Base-by-base conservation (phyloP, 805 yeast species). In the Zygosaccharomyces siamensis region DNA sequence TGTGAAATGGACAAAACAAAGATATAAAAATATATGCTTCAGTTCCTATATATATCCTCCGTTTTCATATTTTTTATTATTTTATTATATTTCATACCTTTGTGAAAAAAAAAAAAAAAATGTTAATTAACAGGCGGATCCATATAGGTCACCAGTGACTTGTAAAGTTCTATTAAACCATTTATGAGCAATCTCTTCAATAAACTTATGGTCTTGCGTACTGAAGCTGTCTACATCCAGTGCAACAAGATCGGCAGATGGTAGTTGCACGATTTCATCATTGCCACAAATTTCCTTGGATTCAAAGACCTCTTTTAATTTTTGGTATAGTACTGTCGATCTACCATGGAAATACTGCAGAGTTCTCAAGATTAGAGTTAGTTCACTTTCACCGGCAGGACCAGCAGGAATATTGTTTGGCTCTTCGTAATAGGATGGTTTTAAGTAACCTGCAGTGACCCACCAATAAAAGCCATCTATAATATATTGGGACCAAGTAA, bases 171-270 rank as follows among this genome's bases (percentile, higher is more conserved):
- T 60, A 3, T 57, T 39, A 41, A 62, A 62, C 63, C 64, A 60
- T 35, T 48, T 51, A 18, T 47, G 37, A 14, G 60, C 52, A 14
- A 66, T 38, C 27, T 47, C 39, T 30, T 54, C 43, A 3, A 66
- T 40, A 46, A 66, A 63, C 14, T 48, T 41, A 23, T 56, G 51
- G 48, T 67, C 70, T 37, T 61, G 62, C 21, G 39, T n/a, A 47
- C 69, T 64, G 43, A 67, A 67, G 41, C 69, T 63, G 48, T 67
- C 71, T 10, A 67, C 47, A 11, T 59, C 56, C 48, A 65, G 45
- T 7, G 52, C 47, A 5, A 53, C 45, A 21, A 67, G 50, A 23
- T 56, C 54, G 3, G 49, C 40, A 1, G 66, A 57, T 3, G 61
- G 50, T 4, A 63, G 24, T 5, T 32, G 40, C 1, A 61, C 51